Evolutionary conservation across 352 stramenopile genomes (phyloP).

Genomic region (Phytophthora vignae): DNA sequence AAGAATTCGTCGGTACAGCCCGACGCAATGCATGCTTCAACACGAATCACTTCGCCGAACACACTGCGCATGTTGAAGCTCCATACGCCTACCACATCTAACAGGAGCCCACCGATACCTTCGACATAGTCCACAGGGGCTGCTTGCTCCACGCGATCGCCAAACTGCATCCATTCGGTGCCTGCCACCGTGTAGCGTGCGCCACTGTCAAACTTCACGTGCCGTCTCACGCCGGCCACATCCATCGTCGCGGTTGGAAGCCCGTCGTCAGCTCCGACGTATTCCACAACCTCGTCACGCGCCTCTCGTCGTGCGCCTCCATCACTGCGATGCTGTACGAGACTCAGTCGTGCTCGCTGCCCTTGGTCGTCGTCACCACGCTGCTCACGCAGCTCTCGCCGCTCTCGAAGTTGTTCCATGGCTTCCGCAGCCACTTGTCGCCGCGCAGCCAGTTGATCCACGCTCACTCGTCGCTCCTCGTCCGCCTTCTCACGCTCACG

Average conservation of each 20-base stretch:
- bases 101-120: slow-evolving; percentile 9
- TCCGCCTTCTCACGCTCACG: background rate
- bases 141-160: background rate
- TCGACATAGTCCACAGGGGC: slow-evolving; percentile 8
- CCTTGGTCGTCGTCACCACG: background rate
- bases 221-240: background rate
- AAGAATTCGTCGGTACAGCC: background rate
- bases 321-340: background rate
- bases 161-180: slow-evolving; percentile 6
- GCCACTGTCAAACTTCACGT: slow-evolving; percentile 12
- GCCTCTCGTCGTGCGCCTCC: background rate
- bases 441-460: background rate
- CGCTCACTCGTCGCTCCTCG: background rate
- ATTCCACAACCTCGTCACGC: background rate
- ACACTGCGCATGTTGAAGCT: background rate
- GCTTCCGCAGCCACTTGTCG: background rate
- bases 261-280: slow-evolving; percentile 1
- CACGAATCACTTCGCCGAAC: background rate
- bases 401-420: background rate
- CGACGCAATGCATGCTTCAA: background rate
- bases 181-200: slow-evolving; percentile 2
- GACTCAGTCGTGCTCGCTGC: background rate
- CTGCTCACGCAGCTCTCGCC: background rate
- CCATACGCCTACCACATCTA: slow-evolving; percentile 10
- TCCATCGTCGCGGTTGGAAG: background rate